phyloP scores from a whole-genome alignment of 179 eudicot genomes.

The Amaranthus tricolor region DNA sequence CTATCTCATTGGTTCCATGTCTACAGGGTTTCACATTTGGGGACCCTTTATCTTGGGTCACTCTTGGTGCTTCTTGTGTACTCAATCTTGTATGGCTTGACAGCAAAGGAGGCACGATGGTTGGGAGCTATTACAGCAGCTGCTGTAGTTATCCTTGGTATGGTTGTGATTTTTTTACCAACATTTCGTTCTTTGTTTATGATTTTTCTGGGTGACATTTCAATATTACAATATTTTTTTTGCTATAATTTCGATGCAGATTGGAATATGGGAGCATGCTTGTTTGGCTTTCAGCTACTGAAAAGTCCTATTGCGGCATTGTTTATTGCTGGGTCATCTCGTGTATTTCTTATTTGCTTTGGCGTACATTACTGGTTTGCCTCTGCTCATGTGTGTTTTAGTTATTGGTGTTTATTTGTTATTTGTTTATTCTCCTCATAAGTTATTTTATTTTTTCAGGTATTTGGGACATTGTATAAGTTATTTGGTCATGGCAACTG shows the following conservation, averaged over 20 bases:
- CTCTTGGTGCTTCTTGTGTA: slow-evolving; percentile 77
- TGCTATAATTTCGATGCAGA: slow-evolving; percentile 41
- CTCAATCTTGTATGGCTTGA: slow-evolving; percentile 85
- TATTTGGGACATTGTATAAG: slow-evolving; percentile 94
- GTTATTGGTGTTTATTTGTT: not conserved
- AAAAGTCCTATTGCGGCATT: slow-evolving; percentile 80
- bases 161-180: slow-evolving; percentile 15
- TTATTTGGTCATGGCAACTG: slow-evolving; percentile 94
- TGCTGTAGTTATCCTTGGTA: slow-evolving; percentile 92
- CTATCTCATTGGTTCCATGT: slow-evolving; percentile 17
- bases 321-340: slow-evolving; percentile 88
- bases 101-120: slow-evolving; percentile 89
- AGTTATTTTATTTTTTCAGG: slow-evolving; percentile 44
- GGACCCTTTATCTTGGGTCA: slow-evolving; percentile 80
- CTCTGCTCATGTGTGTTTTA: slow-evolving; percentile 14
- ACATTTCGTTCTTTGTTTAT: not conserved
- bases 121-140: slow-evolving; percentile 94
- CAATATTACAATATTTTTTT: not conserved
- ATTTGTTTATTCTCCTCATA: slow-evolving; percentile 12
- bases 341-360: slow-evolving; percentile 90
- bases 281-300: slow-evolving; percentile 89
- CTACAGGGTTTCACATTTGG: slow-evolving; percentile 86
- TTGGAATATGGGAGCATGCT: slow-evolving; percentile 99
- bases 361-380: slow-evolving; percentile 96
- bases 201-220: slow-evolving; percentile 5